Percentiles rank a stretch among this genome's conserved stretches.
Evolutionary conservation across 352 stramenopile genomes (phyloP).

Genomic region (Phytopythium montanum): DNA sequence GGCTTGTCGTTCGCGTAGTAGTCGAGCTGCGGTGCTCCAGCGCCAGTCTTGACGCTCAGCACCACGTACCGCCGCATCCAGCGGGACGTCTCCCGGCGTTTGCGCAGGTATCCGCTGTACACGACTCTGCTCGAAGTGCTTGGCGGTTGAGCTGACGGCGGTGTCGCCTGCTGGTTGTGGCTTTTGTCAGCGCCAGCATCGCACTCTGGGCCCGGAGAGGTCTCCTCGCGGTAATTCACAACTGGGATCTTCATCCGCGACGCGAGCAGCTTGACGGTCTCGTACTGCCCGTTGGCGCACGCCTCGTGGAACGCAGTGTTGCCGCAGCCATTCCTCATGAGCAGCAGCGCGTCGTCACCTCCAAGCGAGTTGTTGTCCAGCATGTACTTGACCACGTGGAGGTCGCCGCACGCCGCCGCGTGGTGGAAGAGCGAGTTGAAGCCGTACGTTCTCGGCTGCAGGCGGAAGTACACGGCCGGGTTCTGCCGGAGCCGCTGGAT

Average conservation of each 20-base stretch:
- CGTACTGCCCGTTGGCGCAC: slow-evolving; percentile 56
- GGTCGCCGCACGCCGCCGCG: slow-evolving; percentile 53
- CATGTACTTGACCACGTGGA: slow-evolving; percentile 81
- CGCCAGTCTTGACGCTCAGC: slow-evolving; percentile 24
- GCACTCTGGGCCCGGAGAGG: slow-evolving; percentile 3
- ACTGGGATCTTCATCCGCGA: slow-evolving; percentile 3
- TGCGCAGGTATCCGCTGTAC: slow-evolving; percentile 61
- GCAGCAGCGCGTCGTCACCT: slow-evolving; percentile 23
- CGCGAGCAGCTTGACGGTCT: slow-evolving; percentile 69
- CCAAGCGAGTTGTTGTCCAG: slow-evolving; percentile 23
- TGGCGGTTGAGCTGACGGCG: slow-evolving; percentile 4
- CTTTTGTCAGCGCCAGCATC: slow-evolving; percentile 5
- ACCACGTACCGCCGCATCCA: slow-evolving; percentile 82
- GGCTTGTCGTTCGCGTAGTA: slow-evolving; percentile 68
- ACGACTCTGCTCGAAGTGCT: slow-evolving; percentile 11
- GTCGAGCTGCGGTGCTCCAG: slow-evolving; percentile 39
- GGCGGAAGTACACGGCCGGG: slow-evolving; percentile 41
- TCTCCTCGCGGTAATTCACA: background rate
- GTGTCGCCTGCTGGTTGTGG: slow-evolving; percentile 1
- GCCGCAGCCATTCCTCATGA: slow-evolving; percentile 46
- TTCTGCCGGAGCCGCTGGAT: slow-evolving; percentile 47
- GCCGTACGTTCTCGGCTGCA: slow-evolving; percentile 44
- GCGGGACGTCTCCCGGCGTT: slow-evolving; percentile 72
- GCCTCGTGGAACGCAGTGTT: slow-evolving; percentile 71
- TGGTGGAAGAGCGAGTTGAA: slow-evolving; percentile 79